phyloP scores from a whole-genome alignment of 805 yeast species.

The Suhomyces xylopsoci region DNA sequence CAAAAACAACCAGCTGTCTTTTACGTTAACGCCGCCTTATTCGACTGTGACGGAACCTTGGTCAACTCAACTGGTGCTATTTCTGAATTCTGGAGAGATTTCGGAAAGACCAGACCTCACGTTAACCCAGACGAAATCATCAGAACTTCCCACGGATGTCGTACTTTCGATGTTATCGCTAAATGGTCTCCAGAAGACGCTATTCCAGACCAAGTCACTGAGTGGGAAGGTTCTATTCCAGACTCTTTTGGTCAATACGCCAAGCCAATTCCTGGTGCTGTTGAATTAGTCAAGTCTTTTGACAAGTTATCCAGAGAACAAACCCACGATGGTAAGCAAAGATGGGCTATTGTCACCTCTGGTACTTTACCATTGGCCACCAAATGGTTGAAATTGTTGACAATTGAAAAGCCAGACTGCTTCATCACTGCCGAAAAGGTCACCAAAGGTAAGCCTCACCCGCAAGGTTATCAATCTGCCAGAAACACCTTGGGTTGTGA shows the following conservation, averaged over 20 bases:
- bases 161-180: constrained; percentile 75
- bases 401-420: constrained; percentile 59
- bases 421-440: constrained; percentile 85
- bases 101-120: constrained; percentile 64
- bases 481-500: constrained; percentile 45
- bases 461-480: constrained; percentile 74
- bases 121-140: constrained; percentile 69
- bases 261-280: constrained; percentile 73
- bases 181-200: constrained; percentile 76
- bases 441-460: constrained; percentile 78
- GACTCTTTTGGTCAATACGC: constrained; percentile 71
- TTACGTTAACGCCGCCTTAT: constrained; percentile 50
- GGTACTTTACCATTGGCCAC: constrained; percentile 77
- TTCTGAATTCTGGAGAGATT: constrained; percentile 76
- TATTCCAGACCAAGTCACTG: constrained; percentile 58
- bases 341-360: constrained; percentile 87
- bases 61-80: constrained; percentile 82
- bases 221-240: constrained; percentile 67
- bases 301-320: constrained; percentile 45
- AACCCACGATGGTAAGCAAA: constrained; percentile 43
- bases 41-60: constrained; percentile 86
- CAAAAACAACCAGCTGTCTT: constrained; percentile 43
- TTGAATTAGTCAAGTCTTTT: constrained; percentile 54
- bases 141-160: constrained; percentile 75
- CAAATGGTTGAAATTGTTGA: constrained; percentile 70